Conservation (phyloP, 2,329 filamentous ascomycete genomes). For the Thelonectria rubi region DNA sequence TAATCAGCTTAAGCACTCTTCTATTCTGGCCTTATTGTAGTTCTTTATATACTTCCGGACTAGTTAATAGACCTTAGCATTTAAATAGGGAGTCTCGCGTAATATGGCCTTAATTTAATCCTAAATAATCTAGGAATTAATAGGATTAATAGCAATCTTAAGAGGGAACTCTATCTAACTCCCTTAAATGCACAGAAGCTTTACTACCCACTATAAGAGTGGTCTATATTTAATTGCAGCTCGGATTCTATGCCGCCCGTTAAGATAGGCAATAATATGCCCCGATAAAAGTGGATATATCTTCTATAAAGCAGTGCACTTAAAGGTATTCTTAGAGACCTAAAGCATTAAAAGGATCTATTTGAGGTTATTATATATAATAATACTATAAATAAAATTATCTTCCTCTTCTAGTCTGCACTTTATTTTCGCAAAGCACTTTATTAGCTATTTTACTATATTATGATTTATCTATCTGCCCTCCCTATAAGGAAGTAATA, state of each 20-base stretch:
- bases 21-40: background rate
- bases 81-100: background rate
- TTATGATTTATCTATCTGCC: conserved; percentile 1
- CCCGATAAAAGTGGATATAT: background rate
- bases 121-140: background rate
- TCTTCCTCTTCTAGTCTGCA: conserved; percentile 1
- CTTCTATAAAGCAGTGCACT: background rate
- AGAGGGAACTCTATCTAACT: conserved; percentile 3
- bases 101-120: background rate
- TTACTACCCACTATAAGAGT: conserved; percentile 1
- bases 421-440: conserved; percentile 3
- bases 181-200: background rate
- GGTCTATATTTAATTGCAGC: conserved; percentile 1
- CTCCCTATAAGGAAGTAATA: conserved; percentile 3
- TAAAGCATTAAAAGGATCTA: background rate
- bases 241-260: background rate
- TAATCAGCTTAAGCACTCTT: background rate
- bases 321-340: conserved; percentile 2
- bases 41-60: conserved; percentile 1
- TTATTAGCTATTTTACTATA: background rate
- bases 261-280: conserved; percentile 1
- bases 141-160: background rate
- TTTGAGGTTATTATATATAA: background rate
- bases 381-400: background rate
- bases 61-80: background rate